Evolutionary conservation across 2,329 filamentous ascomycete genomes (phyloP).

Genomic region (Exserohilum turcica): DNA sequence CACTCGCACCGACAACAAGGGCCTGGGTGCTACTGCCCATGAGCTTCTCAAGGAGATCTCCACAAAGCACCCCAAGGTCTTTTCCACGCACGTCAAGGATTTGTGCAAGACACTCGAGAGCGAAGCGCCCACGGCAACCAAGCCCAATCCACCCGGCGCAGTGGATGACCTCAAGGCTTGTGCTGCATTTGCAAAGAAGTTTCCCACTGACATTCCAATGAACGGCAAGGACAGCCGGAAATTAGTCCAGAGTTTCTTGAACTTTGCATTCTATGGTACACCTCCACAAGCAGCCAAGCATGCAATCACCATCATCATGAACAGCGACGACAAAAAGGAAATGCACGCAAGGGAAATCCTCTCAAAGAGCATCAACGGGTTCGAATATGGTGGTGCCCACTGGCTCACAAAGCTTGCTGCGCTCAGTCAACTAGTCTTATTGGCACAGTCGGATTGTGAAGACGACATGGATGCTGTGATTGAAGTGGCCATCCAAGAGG

Average conservation of each 20-base stretch:
- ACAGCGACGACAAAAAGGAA: slow-evolving; percentile 75
- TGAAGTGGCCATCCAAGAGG: slow-evolving; percentile 74
- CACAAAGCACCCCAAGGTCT: slow-evolving; percentile 82
- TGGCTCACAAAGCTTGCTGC: slow-evolving; percentile 76
- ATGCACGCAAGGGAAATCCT: slow-evolving; percentile 85
- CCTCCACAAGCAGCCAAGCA: slow-evolving; percentile 89
- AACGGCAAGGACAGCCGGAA: slow-evolving; percentile 66
- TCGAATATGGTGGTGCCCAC: slow-evolving; percentile 71
- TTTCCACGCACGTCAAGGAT: slow-evolving; percentile 90
- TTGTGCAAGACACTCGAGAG: slow-evolving; percentile 85
- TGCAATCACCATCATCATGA: slow-evolving; percentile 86
- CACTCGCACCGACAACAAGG: slow-evolving; percentile 80
- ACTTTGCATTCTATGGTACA: slow-evolving; percentile 80
- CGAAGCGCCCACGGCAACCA: slow-evolving; percentile 73
- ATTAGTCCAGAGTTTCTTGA: slow-evolving; percentile 79
- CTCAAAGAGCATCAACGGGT: slow-evolving; percentile 73
- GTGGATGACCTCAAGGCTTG: slow-evolving; percentile 94
- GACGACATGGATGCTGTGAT: slow-evolving; percentile 74
- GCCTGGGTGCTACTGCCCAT: slow-evolving; percentile 78
- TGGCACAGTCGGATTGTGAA: slow-evolving; percentile 74
- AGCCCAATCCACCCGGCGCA: slow-evolving; percentile 71
- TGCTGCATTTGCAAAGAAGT: slow-evolving; percentile 85
- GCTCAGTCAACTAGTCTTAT: slow-evolving; percentile 74
- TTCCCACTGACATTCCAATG: slow-evolving; percentile 78
- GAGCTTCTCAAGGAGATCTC: slow-evolving; percentile 93